Evolutionary conservation across 495 filamentous ascomycete genomes (phyloP), one percentile per base, ranked within the genome.

Genomic region (Venustampulla echinocandica): DNA sequence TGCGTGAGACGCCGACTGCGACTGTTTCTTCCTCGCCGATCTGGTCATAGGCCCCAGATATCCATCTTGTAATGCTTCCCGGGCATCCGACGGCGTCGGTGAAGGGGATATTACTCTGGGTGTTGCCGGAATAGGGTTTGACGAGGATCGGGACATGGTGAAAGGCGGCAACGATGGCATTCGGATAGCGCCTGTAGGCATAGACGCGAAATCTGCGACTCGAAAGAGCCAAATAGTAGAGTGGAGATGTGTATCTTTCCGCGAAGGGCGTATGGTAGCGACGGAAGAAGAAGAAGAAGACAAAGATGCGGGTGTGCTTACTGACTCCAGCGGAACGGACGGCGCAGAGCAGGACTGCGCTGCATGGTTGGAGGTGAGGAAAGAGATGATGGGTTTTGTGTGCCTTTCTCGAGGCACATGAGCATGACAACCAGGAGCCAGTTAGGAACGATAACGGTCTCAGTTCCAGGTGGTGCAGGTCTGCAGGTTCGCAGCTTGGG

Each of bases 31-130:
- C 23, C 75, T 70, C 45, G 79, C 74, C 30, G 81, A 83, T 46
- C 82, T 71, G 30, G 80, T 85, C 30, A 74, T 65, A 10, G 83
- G 83, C 15, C 71, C 80, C 47, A 56, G 56, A 32, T 59, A 59
- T 35, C 56, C 56, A 46, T 56, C 64, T 55, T 50, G 46, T 23
- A 34, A 35, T 36, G 68, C 57, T 54, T 65, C 49, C 35, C 65
- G 66, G 22, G 53, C 56, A 40, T 84, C 80, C 44, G 80, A 79
- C 11, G 78, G 71, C 1, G 81, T 74, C 43, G 81, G 81, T 17
- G 79, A 79, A 14, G 83, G 82, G 19, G 82, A 84, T 47, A 81
- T 84, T 54, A 86, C 76, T 54, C 81, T 76, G 51, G 82, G 82
- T 46, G 76, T 81, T 41, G 74, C 70, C 42, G 83, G 83, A 23